phyloP scores from a whole-genome alignment of 352 stramenopile species.

The Phytophthora pseudosyringae region DNA sequence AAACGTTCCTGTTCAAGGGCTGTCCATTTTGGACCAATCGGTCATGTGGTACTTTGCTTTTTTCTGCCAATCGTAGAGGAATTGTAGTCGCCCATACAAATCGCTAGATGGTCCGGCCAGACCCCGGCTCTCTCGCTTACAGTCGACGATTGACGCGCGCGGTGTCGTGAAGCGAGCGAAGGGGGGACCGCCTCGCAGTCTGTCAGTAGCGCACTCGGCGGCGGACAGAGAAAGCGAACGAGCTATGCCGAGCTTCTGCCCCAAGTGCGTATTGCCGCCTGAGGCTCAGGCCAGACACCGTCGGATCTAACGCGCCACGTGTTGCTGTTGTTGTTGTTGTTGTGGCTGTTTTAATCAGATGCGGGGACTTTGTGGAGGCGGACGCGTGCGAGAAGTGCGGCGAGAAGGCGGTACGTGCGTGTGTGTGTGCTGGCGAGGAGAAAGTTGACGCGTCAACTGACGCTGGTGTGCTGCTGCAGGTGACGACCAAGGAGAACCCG shows the following conservation, averaged over 20 bases:
- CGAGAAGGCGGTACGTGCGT: slow-evolving; percentile 56
- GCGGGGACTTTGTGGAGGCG: slow-evolving; percentile 62
- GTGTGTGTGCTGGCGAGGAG: too few relatives aligned
- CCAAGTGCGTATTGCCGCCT: slow-evolving; percentile 48
- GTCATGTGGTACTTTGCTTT: background rate
- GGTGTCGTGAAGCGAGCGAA: slow-evolving; percentile 26
- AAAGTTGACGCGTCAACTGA: background rate
- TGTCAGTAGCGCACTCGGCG: slow-evolving; percentile 22
- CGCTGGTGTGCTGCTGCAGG: slow-evolving; percentile 27
- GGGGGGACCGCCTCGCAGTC: slow-evolving; percentile 19
- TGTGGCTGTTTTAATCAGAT: slow-evolving; percentile 32
- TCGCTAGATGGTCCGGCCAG: slow-evolving; percentile 14
- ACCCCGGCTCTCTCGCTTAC: slow-evolving; percentile 24
- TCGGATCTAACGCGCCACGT: slow-evolving; percentile 1
- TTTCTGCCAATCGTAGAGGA: slow-evolving; percentile 32
- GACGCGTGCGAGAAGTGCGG: slow-evolving; percentile 69
- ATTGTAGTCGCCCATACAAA: slow-evolving; percentile 22
- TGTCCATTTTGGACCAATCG: slow-evolving; percentile 23
- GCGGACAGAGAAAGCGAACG: slow-evolving; percentile 22
- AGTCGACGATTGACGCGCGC: slow-evolving; percentile 34
- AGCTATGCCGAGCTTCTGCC: slow-evolving; percentile 73
- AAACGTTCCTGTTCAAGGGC: slow-evolving; percentile 10
- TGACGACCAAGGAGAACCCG: slow-evolving; percentile 48
- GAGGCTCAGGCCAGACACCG: background rate
- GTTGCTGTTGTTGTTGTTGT: background rate